These are phyloP conservation scores for Hypoxylon subgilvum DNA, from an alignment of 495 filamentous ascomycete genomes.

Conservation along the genomic window DNA sequence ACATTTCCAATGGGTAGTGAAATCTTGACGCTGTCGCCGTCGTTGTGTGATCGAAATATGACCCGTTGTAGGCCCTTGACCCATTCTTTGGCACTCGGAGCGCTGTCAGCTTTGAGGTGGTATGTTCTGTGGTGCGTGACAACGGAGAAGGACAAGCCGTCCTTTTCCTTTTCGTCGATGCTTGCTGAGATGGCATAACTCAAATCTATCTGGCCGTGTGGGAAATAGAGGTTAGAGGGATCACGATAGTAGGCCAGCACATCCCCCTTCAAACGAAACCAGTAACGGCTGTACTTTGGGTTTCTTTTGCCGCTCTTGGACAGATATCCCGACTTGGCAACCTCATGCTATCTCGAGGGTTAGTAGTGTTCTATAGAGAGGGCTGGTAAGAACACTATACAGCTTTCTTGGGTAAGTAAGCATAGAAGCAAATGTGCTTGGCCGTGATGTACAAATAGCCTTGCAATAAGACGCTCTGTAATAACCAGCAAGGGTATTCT, in stretches of 20 bases:
- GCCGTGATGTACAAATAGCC: slow-evolving; percentile 97
- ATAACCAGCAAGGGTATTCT: slow-evolving; percentile 94
- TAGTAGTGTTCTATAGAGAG: slow-evolving; percentile 28
- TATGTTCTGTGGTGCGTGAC: slow-evolving; percentile 83
- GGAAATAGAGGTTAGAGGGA: slow-evolving; percentile 87
- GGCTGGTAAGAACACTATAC: slow-evolving; percentile 51
- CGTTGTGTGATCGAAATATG: slow-evolving; percentile 94
- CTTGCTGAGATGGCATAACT: slow-evolving; percentile 88
- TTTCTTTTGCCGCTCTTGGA: slow-evolving; percentile 89
- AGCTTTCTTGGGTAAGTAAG: slow-evolving; percentile 90
- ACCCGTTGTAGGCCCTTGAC: slow-evolving; percentile 92
- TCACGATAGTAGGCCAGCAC: slow-evolving; percentile 92
- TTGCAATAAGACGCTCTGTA: slow-evolving; percentile 90
- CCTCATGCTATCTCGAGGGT: slow-evolving; percentile 61
- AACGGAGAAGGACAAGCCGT: slow-evolving; percentile 76
- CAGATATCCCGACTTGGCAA: slow-evolving; percentile 86
- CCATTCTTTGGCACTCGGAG: slow-evolving; percentile 92
- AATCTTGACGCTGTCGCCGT: slow-evolving; percentile 96
- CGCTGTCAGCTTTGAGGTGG: slow-evolving; percentile 88
- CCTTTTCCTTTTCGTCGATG: slow-evolving; percentile 75
- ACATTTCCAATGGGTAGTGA: slow-evolving; percentile 86
- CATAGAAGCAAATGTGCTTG: slow-evolving; percentile 94
- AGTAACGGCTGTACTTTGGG: slow-evolving; percentile 89
- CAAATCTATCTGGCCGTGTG: slow-evolving; percentile 88
- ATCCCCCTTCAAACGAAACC: slow-evolving; percentile 95